Conservation (phyloP, 139 green algal species). For the Pleodorina starrii region DNA sequence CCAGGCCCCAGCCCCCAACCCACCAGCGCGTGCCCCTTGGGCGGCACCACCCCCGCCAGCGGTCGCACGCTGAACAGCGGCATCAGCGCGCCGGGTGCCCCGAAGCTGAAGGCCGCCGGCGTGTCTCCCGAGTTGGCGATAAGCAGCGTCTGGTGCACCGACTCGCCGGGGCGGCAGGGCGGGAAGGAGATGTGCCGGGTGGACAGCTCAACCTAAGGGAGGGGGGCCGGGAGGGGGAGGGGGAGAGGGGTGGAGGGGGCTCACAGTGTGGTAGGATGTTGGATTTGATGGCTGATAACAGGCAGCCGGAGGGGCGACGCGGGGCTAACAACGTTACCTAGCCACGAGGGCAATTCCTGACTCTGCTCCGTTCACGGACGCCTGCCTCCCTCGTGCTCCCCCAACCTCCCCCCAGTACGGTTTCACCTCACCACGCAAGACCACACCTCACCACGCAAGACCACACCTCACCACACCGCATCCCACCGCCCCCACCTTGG, state of each 20-base stretch:
- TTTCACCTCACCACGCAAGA: too few species aligned
- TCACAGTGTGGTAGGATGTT: not conserved
- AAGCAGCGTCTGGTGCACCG: conserved; percentile 68
- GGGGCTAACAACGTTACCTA: too few species aligned
- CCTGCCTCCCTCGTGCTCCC: too few species aligned
- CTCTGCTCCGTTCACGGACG: too few species aligned
- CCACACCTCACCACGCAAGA: too few species aligned
- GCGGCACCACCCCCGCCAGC: conserved; percentile 55
- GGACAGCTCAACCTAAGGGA: conserved; percentile 61
- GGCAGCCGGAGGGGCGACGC: too few species aligned
- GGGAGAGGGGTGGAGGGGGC: not conserved
- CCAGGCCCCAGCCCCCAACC: too few species aligned
- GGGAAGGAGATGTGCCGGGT: conserved; percentile 67
- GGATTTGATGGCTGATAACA: too few species aligned
- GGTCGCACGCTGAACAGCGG: conserved; percentile 54
- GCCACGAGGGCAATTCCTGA: too few species aligned
- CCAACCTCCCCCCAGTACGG: too few species aligned
- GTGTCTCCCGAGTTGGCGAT: conserved; percentile 82
- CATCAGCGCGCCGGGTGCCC: not conserved
- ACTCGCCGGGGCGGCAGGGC: conserved; percentile 58
- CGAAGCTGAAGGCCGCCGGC: conserved; percentile 68
- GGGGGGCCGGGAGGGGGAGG: not conserved
- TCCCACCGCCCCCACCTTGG: conserved; percentile 51
- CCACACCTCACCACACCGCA: too few species aligned
- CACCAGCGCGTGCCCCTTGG: conserved; percentile 75